Evolutionary conservation across 2,329 filamentous ascomycete species (phyloP).

Genomic region (Verticillium alfalfae): DNA sequence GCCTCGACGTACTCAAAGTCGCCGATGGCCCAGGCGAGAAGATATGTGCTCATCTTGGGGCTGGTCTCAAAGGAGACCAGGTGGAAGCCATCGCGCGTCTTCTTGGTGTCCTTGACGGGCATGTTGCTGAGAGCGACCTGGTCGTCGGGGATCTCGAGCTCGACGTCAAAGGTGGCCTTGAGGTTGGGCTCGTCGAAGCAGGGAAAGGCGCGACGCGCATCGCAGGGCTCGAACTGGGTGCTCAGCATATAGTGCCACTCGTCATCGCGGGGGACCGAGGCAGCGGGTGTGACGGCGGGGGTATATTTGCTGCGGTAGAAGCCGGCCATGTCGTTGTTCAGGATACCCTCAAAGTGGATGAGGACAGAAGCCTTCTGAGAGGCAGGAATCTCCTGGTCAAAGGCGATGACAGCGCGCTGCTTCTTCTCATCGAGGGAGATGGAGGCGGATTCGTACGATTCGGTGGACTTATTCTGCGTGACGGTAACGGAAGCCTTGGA

Average conservation of each 20-base stretch:
- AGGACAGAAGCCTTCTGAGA: slow-evolving; percentile 61
- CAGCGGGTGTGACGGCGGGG: slow-evolving; percentile 63
- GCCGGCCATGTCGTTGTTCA: slow-evolving; percentile 88
- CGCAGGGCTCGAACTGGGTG: slow-evolving; percentile 96
- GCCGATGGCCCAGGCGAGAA: slow-evolving; percentile 89
- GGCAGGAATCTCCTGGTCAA: slow-evolving; percentile 64
- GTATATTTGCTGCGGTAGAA: slow-evolving; percentile 96
- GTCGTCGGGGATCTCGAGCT: slow-evolving; percentile 84
- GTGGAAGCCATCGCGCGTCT: slow-evolving; percentile 59
- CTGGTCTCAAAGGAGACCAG: slow-evolving; percentile 75
- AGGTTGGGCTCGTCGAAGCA: slow-evolving; percentile 98
- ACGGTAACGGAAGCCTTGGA: slow-evolving; percentile 56
- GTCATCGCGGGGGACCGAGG: slow-evolving; percentile 71
- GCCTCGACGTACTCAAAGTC: slow-evolving; percentile 97
- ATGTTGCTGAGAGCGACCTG: slow-evolving; percentile 92
- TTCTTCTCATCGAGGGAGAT: slow-evolving; percentile 78
- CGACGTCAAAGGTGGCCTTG: slow-evolving; percentile 92
- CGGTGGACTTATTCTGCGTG: slow-evolving; percentile 51
- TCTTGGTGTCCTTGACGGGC: slow-evolving; percentile 70
- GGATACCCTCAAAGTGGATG: slow-evolving; percentile 71
- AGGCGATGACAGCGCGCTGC: slow-evolving; percentile 76
- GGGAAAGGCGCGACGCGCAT: slow-evolving; percentile 90
- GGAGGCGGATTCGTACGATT: slow-evolving; percentile 54
- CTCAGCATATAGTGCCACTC: slow-evolving; percentile 74
- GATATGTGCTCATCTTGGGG: slow-evolving; percentile 86